Conservation (phyloP, 768 basidiomycete genomes). For the Termitomyces eurrhizus region DNA sequence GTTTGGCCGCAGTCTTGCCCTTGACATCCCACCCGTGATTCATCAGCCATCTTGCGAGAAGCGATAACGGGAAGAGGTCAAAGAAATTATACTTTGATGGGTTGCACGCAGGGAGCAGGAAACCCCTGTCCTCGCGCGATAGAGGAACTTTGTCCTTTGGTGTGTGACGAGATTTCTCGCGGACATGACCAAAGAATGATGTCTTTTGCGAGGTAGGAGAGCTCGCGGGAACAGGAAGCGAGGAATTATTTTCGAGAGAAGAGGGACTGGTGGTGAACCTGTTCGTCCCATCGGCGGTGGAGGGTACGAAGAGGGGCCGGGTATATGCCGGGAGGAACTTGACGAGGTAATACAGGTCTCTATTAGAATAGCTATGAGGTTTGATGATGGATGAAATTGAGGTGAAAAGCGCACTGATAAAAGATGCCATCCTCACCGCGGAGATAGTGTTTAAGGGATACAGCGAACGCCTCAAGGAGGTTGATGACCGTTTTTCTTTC, state of each 20-base stretch:
- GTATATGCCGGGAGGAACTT: slow-evolving; percentile 70
- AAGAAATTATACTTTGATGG: slow-evolving; percentile 60
- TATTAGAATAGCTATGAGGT: slow-evolving; percentile 13
- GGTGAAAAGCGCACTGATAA: slow-evolving; percentile 29
- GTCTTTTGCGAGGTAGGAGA: slow-evolving; percentile 20
- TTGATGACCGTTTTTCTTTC: slow-evolving; percentile 72
- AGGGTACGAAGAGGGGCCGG: slow-evolving; percentile 47
- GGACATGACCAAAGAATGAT: neutral
- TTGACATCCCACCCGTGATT: slow-evolving; percentile 46
- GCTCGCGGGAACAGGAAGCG: slow-evolving; percentile 22
- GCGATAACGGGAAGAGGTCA: slow-evolving; percentile 69
- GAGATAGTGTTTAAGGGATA: slow-evolving; percentile 68
- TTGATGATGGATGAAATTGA: slow-evolving; percentile 16
- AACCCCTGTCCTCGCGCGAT: slow-evolving; percentile 37
- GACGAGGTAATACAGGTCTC: slow-evolving; percentile 64
- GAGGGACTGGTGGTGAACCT: slow-evolving; percentile 11
- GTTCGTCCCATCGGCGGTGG: slow-evolving; percentile 24
- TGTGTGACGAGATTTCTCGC: neutral
- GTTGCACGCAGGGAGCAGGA: slow-evolving; percentile 48
- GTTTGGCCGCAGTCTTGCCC: slow-evolving; percentile 58
- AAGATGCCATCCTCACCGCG: slow-evolving; percentile 54
- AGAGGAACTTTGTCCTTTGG: slow-evolving; percentile 31
- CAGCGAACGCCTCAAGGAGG: slow-evolving; percentile 59
- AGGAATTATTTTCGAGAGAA: slow-evolving; percentile 21
- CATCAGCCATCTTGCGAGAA: slow-evolving; percentile 44